These are phyloP conservation scores for Sclerotinia spermophila DNA, from an alignment of 2,329 filamentous ascomycete genomes.

Conservation along the genomic window DNA sequence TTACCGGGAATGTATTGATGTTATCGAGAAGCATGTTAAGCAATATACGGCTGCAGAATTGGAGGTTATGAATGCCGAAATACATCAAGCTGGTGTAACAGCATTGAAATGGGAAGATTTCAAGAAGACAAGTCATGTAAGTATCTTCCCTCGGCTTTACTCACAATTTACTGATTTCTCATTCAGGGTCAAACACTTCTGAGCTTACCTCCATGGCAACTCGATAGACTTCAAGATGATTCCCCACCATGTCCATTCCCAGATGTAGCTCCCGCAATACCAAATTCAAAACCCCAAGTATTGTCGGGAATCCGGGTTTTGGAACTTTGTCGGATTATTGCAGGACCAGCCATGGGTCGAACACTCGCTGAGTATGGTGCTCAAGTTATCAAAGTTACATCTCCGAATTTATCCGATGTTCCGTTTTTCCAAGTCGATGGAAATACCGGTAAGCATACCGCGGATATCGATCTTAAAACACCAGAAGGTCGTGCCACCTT, in stretches of 20 bases:
- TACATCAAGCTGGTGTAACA: conserved; percentile 57
- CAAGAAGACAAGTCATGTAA: conserved; percentile 51
- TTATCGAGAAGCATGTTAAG: conserved; percentile 57
- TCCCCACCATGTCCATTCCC: conserved; percentile 42
- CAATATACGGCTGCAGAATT: conserved; percentile 53
- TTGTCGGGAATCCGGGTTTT: conserved; percentile 66
- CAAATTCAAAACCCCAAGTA: conserved; percentile 26
- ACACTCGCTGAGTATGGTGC: conserved; percentile 74
- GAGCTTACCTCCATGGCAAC: conserved; percentile 43
- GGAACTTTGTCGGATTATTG: conserved; percentile 72
- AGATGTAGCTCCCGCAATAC: conserved; percentile 30
- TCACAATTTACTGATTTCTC: neutral
- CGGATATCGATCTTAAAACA: conserved; percentile 59
- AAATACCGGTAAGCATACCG: conserved; percentile 67
- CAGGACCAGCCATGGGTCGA: conserved; percentile 68
- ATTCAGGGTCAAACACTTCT: conserved; percentile 41
- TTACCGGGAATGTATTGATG: conserved; percentile 55
- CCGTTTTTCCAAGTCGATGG: conserved; percentile 70
- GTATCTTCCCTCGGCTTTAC: conserved; percentile 21
- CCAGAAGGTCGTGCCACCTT: conserved; percentile 52
- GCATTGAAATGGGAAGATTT: conserved; percentile 59
- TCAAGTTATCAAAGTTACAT: conserved; percentile 69
- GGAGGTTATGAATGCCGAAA: conserved; percentile 53
- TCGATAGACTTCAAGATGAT: conserved; percentile 47
- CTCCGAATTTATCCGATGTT: conserved; percentile 63